These are phyloP conservation scores for Calonectria montana DNA, from an alignment of 2,329 filamentous ascomycete species.

Conservation along the genomic window DNA sequence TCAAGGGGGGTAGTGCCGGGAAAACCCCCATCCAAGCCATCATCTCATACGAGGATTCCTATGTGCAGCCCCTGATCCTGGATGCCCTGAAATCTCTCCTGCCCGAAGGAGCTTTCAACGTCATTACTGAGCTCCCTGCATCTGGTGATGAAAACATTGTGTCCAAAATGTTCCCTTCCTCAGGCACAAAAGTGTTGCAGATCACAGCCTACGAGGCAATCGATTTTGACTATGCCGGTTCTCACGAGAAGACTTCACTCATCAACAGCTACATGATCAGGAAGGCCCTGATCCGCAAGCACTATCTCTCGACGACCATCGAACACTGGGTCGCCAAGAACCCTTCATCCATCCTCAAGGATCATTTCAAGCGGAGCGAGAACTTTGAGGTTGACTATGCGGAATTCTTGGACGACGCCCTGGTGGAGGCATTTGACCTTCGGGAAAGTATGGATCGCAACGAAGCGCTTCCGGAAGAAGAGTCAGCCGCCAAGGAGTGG, in stretches of 20 bases:
- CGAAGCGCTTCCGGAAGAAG: constrained; percentile 39
- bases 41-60: constrained; percentile 86
- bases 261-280: constrained; percentile 95
- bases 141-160: constrained; percentile 50
- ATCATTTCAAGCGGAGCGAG: constrained; percentile 81
- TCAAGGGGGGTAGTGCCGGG: constrained; percentile 26
- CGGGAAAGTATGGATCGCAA: constrained; percentile 82
- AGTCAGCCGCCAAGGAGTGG: constrained; percentile 73
- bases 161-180: constrained; percentile 47
- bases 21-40: constrained; percentile 67
- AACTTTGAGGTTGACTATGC: constrained; percentile 96
- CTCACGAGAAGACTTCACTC: constrained; percentile 70
- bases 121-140: constrained; percentile 60
- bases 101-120: constrained; percentile 63
- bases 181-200: constrained; percentile 71
- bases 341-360: constrained; percentile 74
- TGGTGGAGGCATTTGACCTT: constrained; percentile 91
- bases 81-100: constrained; percentile 75
- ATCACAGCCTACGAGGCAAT: constrained; percentile 89
- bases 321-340: constrained; percentile 89
- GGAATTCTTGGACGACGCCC: constrained; percentile 93
- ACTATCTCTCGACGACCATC: constrained; percentile 88
- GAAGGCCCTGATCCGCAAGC: constrained; percentile 96
- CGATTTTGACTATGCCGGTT: constrained; percentile 81
- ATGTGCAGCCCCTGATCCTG: constrained; percentile 88